Conservation (phyloP, 305 asterid species). For the Fraxinus greggii region DNA sequence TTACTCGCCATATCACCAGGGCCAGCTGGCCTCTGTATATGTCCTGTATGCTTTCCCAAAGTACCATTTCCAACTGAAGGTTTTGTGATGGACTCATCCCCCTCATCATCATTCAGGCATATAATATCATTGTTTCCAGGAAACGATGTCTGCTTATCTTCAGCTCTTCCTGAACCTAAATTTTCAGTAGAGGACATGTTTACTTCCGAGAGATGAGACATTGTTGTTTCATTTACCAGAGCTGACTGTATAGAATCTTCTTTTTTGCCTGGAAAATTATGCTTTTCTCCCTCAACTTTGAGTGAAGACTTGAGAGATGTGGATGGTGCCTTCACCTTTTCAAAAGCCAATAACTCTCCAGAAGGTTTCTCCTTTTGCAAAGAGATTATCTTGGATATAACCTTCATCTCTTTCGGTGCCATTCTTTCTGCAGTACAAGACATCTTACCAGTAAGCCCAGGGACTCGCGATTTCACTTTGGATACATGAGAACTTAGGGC, state of each 20-base stretch:
- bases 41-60: constrained; percentile 28
- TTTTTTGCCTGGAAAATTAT: constrained; percentile 30
- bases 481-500: constrained; percentile 66
- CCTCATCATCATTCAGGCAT: constrained; percentile 67
- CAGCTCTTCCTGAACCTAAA: constrained; percentile 32
- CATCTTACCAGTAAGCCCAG: constrained; percentile 37
- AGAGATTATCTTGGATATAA: constrained; percentile 21
- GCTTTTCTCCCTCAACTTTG: constrained; percentile 34
- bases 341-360: constrained; percentile 46
- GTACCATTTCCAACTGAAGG: constrained; percentile 32
- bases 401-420: constrained; percentile 35
- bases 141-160: constrained; percentile 26
- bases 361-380: constrained; percentile 34
- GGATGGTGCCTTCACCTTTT: constrained; percentile 35
- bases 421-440: constrained; percentile 36
- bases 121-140: constrained; percentile 39
- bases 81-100: constrained; percentile 31
- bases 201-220: constrained; percentile 29
- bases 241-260: constrained; percentile 28
- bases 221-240: constrained; percentile 25
- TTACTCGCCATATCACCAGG: constrained; percentile 25
- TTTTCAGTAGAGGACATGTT: constrained; percentile 22
- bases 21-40: constrained; percentile 21
- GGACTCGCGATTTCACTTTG: constrained; percentile 46
- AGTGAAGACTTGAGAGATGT: constrained; percentile 24